Conservation (phyloP, 805 yeast genomes). For the Hanseniaspora lachancei region DNA sequence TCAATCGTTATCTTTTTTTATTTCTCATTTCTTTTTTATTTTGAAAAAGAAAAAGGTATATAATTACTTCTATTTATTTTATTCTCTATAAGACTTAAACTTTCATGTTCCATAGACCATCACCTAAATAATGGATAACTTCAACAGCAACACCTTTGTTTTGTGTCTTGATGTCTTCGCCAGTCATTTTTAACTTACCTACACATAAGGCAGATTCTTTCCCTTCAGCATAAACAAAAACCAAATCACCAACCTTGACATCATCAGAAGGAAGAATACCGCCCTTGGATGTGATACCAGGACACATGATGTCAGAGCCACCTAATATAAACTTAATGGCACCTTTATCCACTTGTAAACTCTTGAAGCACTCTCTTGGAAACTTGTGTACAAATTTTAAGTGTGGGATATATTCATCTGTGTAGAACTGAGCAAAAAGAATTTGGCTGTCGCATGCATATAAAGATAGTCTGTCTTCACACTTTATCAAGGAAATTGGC, state of each 20-base stretch:
- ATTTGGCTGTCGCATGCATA: constrained; percentile 63
- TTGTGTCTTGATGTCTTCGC: constrained; percentile 68
- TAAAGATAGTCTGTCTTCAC: constrained; percentile 78
- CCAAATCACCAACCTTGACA: constrained; percentile 53
- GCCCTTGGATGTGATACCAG: constrained; percentile 79
- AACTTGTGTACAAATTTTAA: constrained; percentile 65
- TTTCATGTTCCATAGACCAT: constrained; percentile 65
- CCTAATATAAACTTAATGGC: constrained; percentile 91
- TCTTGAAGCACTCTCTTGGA: constrained; percentile 63
- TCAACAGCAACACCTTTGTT: constrained; percentile 89
- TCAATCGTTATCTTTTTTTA: too few species aligned
- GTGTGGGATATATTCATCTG: constrained; percentile 60
- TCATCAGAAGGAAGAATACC: constrained; percentile 58
- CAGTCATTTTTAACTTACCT: constrained; percentile 77
- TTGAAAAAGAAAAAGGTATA: too few species aligned
- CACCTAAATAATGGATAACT: constrained; percentile 71
- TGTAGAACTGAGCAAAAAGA: constrained; percentile 63
- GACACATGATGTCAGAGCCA: constrained; percentile 96
- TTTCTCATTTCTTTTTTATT: too few species aligned
- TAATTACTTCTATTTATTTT: neutral
- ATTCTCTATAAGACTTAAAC: constrained; percentile 28
- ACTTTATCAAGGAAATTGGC: constrained; percentile 64
- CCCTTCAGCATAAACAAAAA: constrained; percentile 80
- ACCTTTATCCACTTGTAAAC: constrained; percentile 85
- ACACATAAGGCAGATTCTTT: constrained; percentile 82